Base-by-base conservation (phyloP, 2,329 filamentous ascomycete species). In the Ascochyta rabiei region DNA sequence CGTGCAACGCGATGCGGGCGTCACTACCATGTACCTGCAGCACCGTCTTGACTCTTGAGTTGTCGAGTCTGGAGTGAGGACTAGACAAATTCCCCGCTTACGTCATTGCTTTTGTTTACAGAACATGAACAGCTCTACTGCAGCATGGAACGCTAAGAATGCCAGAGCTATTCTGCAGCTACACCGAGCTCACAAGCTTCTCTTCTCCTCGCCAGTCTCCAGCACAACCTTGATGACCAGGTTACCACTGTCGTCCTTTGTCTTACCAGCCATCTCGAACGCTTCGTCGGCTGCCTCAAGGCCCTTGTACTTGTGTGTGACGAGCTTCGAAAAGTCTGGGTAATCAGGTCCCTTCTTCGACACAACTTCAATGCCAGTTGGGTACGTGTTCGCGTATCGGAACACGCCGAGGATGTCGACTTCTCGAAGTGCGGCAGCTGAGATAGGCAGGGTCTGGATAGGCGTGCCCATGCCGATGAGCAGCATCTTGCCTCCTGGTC, bases 391-490 rank as follows among this genome's bases (percentile, higher is more conserved):
- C 18, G 87, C 87, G 64, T 92, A 92, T 42, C 89, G 82, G 76
- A 92, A 91, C 26, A 91, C 86, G 30, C 89, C 89, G n/a, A 91
- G 76, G 28, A 92, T 87, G 69, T 92, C 89, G 38, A 92, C 86
- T 75, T 93, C 89, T 33, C 88, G 83, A 24, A 91, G 78, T 34
- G 89, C 87, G 3, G 89, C 89, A 5, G 87, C 86, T 7, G 86
- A 89, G 40, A 93, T 78, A 1, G 89, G 89, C 1, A 92, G 80
- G 0, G 88, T 91, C 72, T 91, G 88, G 47, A 91, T 83, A 0
- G 89, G 89, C 5, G 84, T 89, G 33, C 89, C 89, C 89, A 92
- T 92, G 48, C 89, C 89, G 21, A 93, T 88, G 72, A 92, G 86
- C 72, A 92, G 82, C 43, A 91, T 80, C 64, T 87, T 88, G 16